These are phyloP conservation scores for Candida nanaspora DNA, from an alignment of 805 yeast genomes.

Conservation along the genomic window DNA sequence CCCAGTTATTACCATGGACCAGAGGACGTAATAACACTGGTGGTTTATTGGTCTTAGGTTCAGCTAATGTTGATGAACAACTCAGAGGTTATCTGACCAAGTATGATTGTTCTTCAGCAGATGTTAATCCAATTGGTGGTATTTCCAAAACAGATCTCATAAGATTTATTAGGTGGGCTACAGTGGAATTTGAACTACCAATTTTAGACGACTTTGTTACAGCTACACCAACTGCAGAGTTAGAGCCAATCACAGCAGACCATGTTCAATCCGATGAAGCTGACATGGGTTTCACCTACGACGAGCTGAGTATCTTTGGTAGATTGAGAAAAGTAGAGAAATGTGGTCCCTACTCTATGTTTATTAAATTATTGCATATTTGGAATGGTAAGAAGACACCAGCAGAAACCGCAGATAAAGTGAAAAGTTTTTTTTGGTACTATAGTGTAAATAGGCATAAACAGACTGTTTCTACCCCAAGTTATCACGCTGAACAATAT, in stretches of 20 bases:
- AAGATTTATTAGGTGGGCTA: conserved; percentile 77
- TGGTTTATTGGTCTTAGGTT: conserved; percentile 85
- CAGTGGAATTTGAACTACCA: conserved; percentile 62
- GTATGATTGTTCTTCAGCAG: conserved; percentile 96
- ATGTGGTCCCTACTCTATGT: conserved; percentile 96
- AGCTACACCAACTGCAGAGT: conserved; percentile 97
- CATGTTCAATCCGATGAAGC: conserved; percentile 95
- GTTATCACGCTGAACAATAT: conserved; percentile 96
- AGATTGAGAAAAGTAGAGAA: conserved; percentile 83
- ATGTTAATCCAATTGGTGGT: conserved; percentile 98
- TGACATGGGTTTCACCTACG: conserved; percentile 98
- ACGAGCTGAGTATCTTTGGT: conserved; percentile 88
- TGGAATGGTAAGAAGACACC: conserved; percentile 88
- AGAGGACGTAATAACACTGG: conserved; percentile 61
- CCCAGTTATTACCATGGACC: conserved; percentile 93
- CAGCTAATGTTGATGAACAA: conserved; percentile 97
- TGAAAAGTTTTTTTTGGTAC: conserved; percentile 84
- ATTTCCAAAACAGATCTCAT: conserved; percentile 92
- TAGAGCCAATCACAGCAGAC: conserved; percentile 88
- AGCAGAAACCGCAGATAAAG: conserved; percentile 82
- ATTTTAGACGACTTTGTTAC: conserved; percentile 68
- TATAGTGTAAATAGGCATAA: conserved; percentile 96
- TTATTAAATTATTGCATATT: conserved; percentile 78
- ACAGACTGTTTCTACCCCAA: conserved; percentile 95
- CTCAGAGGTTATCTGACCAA: conserved; percentile 92